Evolutionary conservation across 1,139 yeast species (phyloP).

Genomic region (Diutina scorzettiae): DNA sequence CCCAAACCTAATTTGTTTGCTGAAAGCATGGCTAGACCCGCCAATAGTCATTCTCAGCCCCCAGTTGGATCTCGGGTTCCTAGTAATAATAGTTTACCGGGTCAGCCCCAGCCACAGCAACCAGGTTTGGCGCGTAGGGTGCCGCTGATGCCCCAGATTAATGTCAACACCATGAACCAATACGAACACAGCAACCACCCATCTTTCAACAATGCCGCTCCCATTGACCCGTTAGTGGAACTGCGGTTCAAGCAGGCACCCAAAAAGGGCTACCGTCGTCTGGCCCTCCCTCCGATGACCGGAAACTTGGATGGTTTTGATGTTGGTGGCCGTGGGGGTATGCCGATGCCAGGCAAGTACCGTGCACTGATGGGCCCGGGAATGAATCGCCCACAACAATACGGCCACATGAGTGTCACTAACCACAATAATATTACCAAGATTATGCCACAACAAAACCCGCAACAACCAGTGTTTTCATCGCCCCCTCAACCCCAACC

Average conservation of each 20-base stretch:
- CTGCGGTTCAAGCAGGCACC: conserved; percentile 14
- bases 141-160: conserved; percentile 6
- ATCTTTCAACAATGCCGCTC: conserved; percentile 3
- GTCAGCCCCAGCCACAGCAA: not conserved
- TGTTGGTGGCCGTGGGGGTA: conserved; percentile 41
- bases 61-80: conserved; percentile 3
- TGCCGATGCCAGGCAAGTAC: conserved; percentile 19
- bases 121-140: not conserved
- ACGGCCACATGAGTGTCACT: conserved; percentile 2
- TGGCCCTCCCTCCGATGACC: conserved; percentile 23
- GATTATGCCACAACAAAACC: conserved; percentile 2
- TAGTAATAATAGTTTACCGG: not conserved
- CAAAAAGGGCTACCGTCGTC: conserved; percentile 24
- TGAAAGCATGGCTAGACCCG: not conserved
- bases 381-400: not conserved
- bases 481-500: not conserved
- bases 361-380: conserved; percentile 4
- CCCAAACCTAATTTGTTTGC: conserved; percentile 1
- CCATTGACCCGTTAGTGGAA: conserved; percentile 18
- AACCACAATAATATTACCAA: conserved; percentile 3
- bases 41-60: not conserved
- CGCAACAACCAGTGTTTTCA: not conserved
- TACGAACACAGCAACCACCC: conserved; percentile 4
- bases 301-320: conserved; percentile 27
- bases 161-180: not conserved